Conservation (phyloP, 768 basidiomycete species). For the Termitomyces sp. region DNA sequence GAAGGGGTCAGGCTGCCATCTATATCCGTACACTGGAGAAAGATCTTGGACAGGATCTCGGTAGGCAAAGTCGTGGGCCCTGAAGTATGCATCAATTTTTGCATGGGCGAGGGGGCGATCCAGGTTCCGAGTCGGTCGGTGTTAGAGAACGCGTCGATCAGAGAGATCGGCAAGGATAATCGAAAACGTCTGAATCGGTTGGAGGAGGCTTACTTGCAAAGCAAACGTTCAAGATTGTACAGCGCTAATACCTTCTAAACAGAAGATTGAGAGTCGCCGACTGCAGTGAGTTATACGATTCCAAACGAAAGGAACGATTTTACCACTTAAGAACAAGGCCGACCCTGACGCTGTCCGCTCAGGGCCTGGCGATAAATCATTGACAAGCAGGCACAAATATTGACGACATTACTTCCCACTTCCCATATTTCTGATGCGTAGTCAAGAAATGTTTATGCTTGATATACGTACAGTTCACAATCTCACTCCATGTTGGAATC, state of each 20-base stretch:
- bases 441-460: background rate
- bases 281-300: conserved; percentile 2
- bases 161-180: conserved; percentile 6
- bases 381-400: background rate
- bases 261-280: conserved; percentile 1
- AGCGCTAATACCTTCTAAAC: conserved; percentile 10
- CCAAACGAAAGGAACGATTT: conserved; percentile 13
- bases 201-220: background rate
- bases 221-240: conserved; percentile 4
- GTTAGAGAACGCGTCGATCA: conserved; percentile 10
- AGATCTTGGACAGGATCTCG: conserved; percentile 36
- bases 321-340: conserved; percentile 13
- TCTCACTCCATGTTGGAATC: too few relatives aligned
- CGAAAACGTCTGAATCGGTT: background rate
- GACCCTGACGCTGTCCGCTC: conserved; percentile 3
- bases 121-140: background rate
- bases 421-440: too few relatives aligned
- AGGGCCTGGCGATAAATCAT: conserved; percentile 1
- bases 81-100: background rate
- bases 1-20: conserved; percentile 23
- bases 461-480: background rate
- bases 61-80: conserved; percentile 21
- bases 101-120: conserved; percentile 3
- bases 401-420: too few relatives aligned
- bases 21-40: conserved; percentile 30